Conservation (phyloP, 1,139 yeast species). For the Debaryomyces subglobosus region DNA sequence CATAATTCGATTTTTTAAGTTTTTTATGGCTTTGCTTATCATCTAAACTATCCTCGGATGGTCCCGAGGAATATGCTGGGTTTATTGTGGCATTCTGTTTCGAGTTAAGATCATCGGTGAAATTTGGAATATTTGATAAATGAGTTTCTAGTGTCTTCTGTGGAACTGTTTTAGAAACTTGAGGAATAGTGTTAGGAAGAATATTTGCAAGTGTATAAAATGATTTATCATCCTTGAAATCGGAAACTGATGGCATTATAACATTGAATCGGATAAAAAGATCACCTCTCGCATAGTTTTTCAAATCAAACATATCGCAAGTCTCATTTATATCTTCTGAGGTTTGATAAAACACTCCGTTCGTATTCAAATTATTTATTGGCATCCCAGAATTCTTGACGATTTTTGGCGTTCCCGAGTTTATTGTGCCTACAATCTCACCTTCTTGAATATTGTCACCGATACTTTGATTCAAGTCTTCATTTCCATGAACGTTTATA, state of each 20-base stretch:
- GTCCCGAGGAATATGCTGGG: background rate
- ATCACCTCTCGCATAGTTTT: conserved; percentile 36
- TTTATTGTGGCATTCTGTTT: background rate
- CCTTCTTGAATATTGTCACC: conserved; percentile 39
- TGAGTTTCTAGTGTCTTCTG: conserved; percentile 20
- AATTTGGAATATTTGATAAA: conserved; percentile 27
- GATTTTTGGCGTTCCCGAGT: conserved; percentile 49
- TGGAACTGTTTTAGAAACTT: background rate
- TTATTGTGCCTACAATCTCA: conserved; percentile 49
- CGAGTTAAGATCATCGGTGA: background rate
- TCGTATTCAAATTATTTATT: conserved; percentile 44
- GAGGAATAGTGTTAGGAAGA: conserved; percentile 23
- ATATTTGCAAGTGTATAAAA: conserved; percentile 26
- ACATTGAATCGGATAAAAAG: conserved; percentile 47
- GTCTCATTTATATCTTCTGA: conserved; percentile 20
- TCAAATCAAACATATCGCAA: conserved; percentile 23
- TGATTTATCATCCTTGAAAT: conserved; percentile 28
- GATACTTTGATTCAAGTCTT: conserved; percentile 24
- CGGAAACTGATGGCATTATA: conserved; percentile 34
- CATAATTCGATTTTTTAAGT: conserved; percentile 1
- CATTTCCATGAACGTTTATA: conserved; percentile 42
- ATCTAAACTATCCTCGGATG: conserved; percentile 1
- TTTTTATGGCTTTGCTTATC: background rate
- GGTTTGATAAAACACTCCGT: conserved; percentile 27
- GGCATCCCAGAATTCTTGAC: conserved; percentile 67